Evolutionary conservation across 108 stramenopile species (phyloP).

Genomic region (Stephanodiscus minutulus): DNA sequence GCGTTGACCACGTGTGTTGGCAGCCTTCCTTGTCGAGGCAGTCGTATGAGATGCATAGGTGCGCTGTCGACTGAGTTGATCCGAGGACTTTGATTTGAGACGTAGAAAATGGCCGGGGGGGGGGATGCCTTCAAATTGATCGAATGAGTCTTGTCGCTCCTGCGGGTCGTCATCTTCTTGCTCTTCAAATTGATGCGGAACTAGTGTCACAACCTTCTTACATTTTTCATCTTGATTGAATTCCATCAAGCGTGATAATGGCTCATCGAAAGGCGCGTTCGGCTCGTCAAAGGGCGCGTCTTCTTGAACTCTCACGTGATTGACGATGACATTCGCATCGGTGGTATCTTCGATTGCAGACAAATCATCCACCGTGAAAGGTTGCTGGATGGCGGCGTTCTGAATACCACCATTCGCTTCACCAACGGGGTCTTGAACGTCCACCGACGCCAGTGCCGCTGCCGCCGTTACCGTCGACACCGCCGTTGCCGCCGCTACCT

Average conservation of each 20-base stretch:
- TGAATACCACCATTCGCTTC: neutral
- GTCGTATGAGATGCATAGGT: constrained; percentile 40
- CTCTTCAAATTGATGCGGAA: neutral
- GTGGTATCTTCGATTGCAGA: constrained; percentile 9
- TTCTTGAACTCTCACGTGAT: constrained; percentile 19
- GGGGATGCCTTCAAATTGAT: neutral
- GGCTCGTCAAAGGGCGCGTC: constrained; percentile 53
- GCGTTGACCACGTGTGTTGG: constrained; percentile 4
- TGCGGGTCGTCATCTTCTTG: neutral
- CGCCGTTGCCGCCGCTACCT: constrained; percentile 5
- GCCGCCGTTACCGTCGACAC: neutral
- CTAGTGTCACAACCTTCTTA: neutral
- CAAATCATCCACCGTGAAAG: neutral
- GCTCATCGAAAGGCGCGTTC: constrained; percentile 15
- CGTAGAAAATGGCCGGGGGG: constrained; percentile 1
- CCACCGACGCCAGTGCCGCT: neutral
- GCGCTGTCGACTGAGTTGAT: constrained; percentile 20
- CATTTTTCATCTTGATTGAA: neutral
- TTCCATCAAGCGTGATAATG: neutral
- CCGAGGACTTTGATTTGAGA: constrained; percentile 24
- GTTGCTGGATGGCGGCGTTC: neutral
- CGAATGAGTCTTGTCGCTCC: constrained; percentile 10
- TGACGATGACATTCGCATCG: neutral
- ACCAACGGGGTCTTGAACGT: neutral
- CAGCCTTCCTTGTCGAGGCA: constrained; percentile 38